Conservation (phyloP, 2,329 filamentous ascomycete species). For the Sporothrix variecibatus region DNA sequence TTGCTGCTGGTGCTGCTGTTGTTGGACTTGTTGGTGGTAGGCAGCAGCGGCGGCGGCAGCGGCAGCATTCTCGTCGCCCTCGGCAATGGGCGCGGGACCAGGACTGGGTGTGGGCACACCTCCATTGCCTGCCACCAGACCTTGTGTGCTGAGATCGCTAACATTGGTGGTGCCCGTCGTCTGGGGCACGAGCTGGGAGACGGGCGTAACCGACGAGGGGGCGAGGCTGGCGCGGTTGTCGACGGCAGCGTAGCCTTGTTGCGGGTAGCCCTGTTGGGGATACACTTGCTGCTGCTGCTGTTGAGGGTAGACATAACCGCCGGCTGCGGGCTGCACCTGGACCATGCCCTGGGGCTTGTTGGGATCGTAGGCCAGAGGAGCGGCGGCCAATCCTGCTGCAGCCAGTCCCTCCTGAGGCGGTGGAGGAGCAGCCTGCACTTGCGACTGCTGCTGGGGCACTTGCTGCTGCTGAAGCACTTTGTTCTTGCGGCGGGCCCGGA, state of each 20-base stretch:
- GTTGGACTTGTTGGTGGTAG: conserved; percentile 4
- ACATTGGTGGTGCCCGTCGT: conserved; percentile 30
- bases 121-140: conserved; percentile 10
- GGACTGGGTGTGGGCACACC: background rate
- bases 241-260: background rate
- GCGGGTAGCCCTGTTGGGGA: background rate
- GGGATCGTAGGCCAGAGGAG: background rate
- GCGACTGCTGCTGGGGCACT: conserved; percentile 10
- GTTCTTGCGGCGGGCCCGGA: conserved; percentile 30
- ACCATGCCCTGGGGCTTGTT: conserved; percentile 2
- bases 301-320: background rate
- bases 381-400: background rate
- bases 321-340: background rate
- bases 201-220: conserved; percentile 2
- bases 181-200: conserved; percentile 27
- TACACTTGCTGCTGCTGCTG: background rate
- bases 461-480: conserved; percentile 28
- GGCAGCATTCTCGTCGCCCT: conserved; percentile 29
- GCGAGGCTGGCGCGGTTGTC: conserved; percentile 19
- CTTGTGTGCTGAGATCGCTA: conserved; percentile 31
- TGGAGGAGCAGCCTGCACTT: background rate
- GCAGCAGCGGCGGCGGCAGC: background rate
- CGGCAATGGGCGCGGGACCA: conserved; percentile 30
- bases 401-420: background rate
- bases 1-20: conserved; percentile 1